These are phyloP conservation scores for Mycosphaerella sp. DNA, from an alignment of 2,329 filamentous ascomycete species.

Conservation along the genomic window DNA sequence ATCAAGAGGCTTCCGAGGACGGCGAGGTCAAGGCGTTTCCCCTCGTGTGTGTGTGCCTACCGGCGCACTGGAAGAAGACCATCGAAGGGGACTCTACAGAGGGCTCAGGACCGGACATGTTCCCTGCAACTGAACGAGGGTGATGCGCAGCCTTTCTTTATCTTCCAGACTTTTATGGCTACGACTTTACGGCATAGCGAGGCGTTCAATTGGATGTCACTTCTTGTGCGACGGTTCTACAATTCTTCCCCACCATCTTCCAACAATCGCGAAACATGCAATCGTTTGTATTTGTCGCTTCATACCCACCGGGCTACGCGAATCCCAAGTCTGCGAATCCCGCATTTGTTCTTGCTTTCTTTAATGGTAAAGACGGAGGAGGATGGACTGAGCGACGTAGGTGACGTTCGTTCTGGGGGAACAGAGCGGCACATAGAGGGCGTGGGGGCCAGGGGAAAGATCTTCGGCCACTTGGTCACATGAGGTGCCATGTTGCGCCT, in stretches of 20 bases:
- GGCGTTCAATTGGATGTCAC: conserved; percentile 6
- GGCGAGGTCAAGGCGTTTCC: conserved; percentile 98
- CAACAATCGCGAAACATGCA: neutral
- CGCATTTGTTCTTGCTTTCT: conserved; percentile 1
- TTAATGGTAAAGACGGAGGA: neutral
- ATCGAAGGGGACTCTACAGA: conserved; percentile 71
- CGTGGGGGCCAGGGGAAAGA: neutral
- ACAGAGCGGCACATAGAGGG: neutral
- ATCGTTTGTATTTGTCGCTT: conserved; percentile 6
- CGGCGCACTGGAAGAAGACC: conserved; percentile 93
- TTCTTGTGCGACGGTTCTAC: neutral
- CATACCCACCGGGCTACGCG: conserved; percentile 7
- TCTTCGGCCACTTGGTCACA: neutral
- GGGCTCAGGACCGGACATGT: conserved; percentile 21
- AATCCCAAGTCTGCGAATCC: neutral
- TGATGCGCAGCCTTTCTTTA: conserved; percentile 8
- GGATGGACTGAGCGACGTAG: neutral
- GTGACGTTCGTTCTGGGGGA: too few species aligned
- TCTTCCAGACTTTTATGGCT: conserved; percentile 12
- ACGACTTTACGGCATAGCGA: conserved; percentile 18
- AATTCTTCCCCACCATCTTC: neutral
- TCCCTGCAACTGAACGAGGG: conserved; percentile 8
- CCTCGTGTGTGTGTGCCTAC: conserved; percentile 89
- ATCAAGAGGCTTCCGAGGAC: conserved; percentile 22
- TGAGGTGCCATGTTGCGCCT: too few species aligned